phyloP scores from a whole-genome alignment of 202 grass and related monocot species.

The Thinopyrum obtusiflorum region DNA sequence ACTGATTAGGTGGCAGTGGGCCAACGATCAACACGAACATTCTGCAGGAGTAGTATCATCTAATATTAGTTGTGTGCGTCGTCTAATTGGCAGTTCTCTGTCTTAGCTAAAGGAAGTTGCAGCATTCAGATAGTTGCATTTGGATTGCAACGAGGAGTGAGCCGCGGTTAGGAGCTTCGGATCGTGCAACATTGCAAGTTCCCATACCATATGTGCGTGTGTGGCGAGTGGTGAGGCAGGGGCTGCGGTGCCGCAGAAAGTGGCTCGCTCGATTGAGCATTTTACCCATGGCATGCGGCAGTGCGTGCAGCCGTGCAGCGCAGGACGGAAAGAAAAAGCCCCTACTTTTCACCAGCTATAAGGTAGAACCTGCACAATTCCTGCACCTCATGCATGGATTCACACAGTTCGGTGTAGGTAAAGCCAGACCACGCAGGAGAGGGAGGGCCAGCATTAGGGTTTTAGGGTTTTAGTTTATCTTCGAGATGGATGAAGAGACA shows the following conservation, averaged over 20 bases:
- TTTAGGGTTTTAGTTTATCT: too few species aligned
- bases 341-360: slow-evolving; percentile 5
- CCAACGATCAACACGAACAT: too few species aligned
- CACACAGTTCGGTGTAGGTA: slow-evolving; percentile 2
- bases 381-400: not conserved
- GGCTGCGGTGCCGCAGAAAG: slow-evolving; percentile 16
- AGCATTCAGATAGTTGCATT: not conserved
- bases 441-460: not conserved
- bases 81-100: too few species aligned
- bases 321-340: not conserved
- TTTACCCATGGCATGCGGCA: not conserved
- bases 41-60: not conserved
- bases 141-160: not conserved
- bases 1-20: not conserved
- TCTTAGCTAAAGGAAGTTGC: not conserved
- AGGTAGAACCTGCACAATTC: not conserved
- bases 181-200: not conserved
- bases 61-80: too few species aligned
- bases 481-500: too few species aligned
- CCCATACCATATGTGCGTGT: not conserved
- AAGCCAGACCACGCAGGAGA: slow-evolving; percentile 6
- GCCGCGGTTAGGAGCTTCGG: not conserved
- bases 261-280: not conserved
- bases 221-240: not conserved
- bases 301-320: slow-evolving; percentile 24